Evolutionary conservation across 352 stramenopile species (phyloP).

Genomic region (Phytophthora citricola): DNA sequence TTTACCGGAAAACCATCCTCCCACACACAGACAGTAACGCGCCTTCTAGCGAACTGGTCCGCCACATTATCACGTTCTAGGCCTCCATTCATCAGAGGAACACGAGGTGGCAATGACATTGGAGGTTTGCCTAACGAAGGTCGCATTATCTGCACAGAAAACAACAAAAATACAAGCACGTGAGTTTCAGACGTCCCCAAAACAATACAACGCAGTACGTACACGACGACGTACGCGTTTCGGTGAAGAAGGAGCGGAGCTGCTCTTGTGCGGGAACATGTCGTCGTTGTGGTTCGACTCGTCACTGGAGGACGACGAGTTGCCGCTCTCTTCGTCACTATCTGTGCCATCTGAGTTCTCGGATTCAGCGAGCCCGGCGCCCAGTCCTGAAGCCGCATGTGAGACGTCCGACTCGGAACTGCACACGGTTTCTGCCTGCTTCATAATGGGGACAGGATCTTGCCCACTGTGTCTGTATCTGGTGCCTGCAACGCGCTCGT

Average conservation of each 20-base stretch:
- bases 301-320: constrained; percentile 79
- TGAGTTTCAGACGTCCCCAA: constrained; percentile 11
- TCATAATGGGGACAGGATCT: constrained; percentile 66
- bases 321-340: constrained; percentile 79
- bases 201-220: constrained; percentile 7
- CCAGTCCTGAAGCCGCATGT: constrained; percentile 50
- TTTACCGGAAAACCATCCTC: constrained; percentile 73
- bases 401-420: constrained; percentile 30
- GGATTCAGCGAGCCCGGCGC: constrained; percentile 69
- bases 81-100: constrained; percentile 22
- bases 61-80: constrained; percentile 44
- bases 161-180: constrained; percentile 7
- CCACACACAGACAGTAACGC: constrained; percentile 83
- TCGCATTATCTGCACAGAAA: constrained; percentile 20
- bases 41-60: constrained; percentile 66
- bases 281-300: constrained; percentile 50
- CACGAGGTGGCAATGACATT: constrained; percentile 41
- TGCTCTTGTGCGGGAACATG: constrained; percentile 47
- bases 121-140: constrained; percentile 24
- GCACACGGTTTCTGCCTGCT: constrained; percentile 26
- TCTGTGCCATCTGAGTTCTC: constrained; percentile 82
- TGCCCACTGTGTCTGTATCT: constrained; percentile 59
- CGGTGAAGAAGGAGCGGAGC: constrained; percentile 30
- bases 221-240: constrained; percentile 35
- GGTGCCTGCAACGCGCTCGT: constrained; percentile 70